Evolutionary conservation across 1,284 basidiomycete genomes (phyloP), one percentile per base, ranked within the genome.

Genomic region (Sporisorium graminicola): DNA sequence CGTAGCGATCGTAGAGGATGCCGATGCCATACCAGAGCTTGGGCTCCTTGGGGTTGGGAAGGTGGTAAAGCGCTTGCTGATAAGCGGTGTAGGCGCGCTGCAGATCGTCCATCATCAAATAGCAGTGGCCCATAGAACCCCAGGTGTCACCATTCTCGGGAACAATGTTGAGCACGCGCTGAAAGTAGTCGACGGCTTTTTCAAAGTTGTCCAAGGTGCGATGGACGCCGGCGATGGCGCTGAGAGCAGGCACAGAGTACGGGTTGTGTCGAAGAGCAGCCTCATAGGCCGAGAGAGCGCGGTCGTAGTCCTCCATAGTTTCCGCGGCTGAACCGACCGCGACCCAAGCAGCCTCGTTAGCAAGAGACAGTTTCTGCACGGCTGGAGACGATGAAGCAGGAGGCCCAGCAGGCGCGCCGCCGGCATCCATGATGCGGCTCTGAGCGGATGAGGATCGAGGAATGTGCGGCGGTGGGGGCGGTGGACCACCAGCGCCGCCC

Each of bases 11-110:
- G 85, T 99, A 99, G 27, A 99, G 90, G 57, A 99, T 98, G 43
- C 97, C 97, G 83, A 99, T 99, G 51, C 97, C 96, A 86, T 98
- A 99, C 97, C 97, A 99, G 5, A 99, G 89, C 86, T 99, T 98
- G 13, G 96, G 96, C 86, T 99, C 97, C 89, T 98, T 98, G 33
- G 96, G 96, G 82, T 97, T 96, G 3, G 94, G 94, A 43, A 98
- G 90, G 76, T 96, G 90, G 86, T 97, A 98, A 20, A 99, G 89
- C 0, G 96, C 96, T 87, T 99, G 95, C 87, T 99, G 97, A 87
- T 99, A 99, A 7, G 97, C 95, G 0, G 94, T 92, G 87, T 99
- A 99, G 0, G 97, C 97, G 87, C 96, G 97, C 87, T 97, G 95
- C 63, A 99, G 90, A 87, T 99, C 95, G 85, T 99, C 96, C 86